Percentiles rank a stretch among this genome's conserved stretches.
These are phyloP conservation scores for Vitis rotundifolia DNA, from an alignment of 164 flowering plant species.

Conservation along the genomic window DNA sequence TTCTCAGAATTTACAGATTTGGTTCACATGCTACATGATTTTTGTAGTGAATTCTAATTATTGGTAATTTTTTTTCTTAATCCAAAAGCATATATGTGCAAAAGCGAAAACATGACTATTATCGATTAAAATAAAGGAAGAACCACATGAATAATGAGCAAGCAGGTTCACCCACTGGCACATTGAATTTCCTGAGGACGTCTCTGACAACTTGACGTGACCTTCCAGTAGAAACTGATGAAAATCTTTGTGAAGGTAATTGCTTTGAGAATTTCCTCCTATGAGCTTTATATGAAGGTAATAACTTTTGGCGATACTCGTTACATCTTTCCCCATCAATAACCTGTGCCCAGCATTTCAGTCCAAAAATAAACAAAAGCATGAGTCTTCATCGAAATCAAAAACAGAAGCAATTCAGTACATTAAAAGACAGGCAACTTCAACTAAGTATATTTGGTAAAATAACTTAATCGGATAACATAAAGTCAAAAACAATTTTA, in stretches of 20 bases:
- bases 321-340: slow-evolving; percentile 84
- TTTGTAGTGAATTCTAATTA: no score
- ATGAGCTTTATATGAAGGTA: slow-evolving; percentile 92
- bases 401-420: neutral
- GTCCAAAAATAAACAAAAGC: neutral
- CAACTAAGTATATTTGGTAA: no score
- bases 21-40: no score
- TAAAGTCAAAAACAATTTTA: no score
- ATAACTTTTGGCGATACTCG: slow-evolving; percentile 66
- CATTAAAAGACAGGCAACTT: neutral
- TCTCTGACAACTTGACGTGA: slow-evolving; percentile 45
- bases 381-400: neutral
- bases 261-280: slow-evolving; percentile 48
- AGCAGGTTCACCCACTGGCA: slow-evolving; percentile 63
- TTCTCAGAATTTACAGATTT: no score
- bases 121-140: neutral
- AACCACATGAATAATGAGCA: neutral
- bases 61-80: no score
- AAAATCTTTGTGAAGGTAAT: slow-evolving; percentile 18
- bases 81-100: no score
- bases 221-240: slow-evolving; percentile 29
- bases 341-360: slow-evolving; percentile 42
- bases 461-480: no score
- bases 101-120: no score
- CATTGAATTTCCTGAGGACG: slow-evolving; percentile 69